phyloP scores from a whole-genome alignment of 2,329 filamentous ascomycete genomes.

The Conoideocrella luteorostrata region DNA sequence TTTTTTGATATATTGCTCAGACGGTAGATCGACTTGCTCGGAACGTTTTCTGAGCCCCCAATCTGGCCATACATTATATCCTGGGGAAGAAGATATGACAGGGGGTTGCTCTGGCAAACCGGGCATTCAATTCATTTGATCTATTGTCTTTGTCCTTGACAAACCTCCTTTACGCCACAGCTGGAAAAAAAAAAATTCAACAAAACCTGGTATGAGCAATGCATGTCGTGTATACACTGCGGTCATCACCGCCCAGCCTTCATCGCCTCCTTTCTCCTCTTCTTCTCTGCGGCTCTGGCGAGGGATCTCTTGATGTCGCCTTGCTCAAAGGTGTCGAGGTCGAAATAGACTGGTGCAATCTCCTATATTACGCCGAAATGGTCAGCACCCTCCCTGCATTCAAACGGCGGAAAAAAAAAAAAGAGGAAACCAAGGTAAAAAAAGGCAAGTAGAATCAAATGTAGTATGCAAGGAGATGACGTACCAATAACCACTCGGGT shows the following conservation, averaged over 20 bases:
- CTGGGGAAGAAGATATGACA: neutral
- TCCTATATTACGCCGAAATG: slow-evolving; percentile 48
- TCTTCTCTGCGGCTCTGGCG: slow-evolving; percentile 50
- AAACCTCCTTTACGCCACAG: too few relatives aligned
- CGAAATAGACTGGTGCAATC: slow-evolving; percentile 89
- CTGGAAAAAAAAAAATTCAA: neutral
- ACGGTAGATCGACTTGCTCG: too few relatives aligned
- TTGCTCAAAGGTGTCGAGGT: slow-evolving; percentile 74
- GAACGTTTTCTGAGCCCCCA: too few relatives aligned
- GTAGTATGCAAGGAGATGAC: slow-evolving; percentile 19
- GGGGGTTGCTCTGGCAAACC: neutral
- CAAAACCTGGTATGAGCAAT: neutral
- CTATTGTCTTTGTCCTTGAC: neutral
- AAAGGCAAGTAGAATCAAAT: neutral
- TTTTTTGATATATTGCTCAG: too few relatives aligned
- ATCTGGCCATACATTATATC: neutral
- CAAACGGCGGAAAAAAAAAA: slow-evolving; percentile 4
- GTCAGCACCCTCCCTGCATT: neutral
- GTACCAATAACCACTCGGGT: slow-evolving; percentile 88
- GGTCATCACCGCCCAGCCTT: slow-evolving; percentile 36
- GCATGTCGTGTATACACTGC: neutral
- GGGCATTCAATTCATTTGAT: neutral
- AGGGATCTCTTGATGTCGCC: slow-evolving; percentile 75
- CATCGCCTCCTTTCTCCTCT: slow-evolving; percentile 53
- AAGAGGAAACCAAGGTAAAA: neutral